These are phyloP conservation scores for Pythium oligandrum DNA, from an alignment of 352 stramenopile species.

Conservation along the genomic window DNA sequence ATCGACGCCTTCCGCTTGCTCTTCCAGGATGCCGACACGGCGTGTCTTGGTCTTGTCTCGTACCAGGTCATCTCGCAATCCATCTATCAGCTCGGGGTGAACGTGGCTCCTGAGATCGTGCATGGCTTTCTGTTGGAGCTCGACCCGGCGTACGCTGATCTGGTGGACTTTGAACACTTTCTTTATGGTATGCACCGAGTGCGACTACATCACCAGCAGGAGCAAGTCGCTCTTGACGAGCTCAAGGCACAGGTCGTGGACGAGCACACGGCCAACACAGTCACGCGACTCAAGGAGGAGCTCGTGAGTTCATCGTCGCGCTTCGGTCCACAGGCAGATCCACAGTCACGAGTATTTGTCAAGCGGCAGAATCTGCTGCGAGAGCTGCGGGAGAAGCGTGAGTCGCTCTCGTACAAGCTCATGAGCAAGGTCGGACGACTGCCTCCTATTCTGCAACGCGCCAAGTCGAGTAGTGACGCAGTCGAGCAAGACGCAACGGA, in stretches of 20 bases:
- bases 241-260: background rate
- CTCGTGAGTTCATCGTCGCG: conserved; percentile 54
- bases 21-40: conserved; percentile 55
- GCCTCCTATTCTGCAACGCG: conserved; percentile 37
- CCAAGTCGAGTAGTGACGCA: conserved; percentile 6
- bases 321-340: conserved; percentile 47
- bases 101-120: conserved; percentile 41
- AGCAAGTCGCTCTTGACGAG: conserved; percentile 21
- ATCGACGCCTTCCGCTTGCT: conserved; percentile 56
- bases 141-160: conserved; percentile 65
- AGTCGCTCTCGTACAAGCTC: conserved; percentile 64
- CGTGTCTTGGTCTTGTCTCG: conserved; percentile 60
- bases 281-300: conserved; percentile 19
- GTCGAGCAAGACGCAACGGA: conserved; percentile 3
- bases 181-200: conserved; percentile 79
- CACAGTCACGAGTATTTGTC: conserved; percentile 46
- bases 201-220: conserved; percentile 53
- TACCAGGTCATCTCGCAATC: conserved; percentile 62
- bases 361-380: conserved; percentile 72
- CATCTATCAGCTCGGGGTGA: conserved; percentile 68
- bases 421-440: conserved; percentile 54
- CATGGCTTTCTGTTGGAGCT: conserved; percentile 40
- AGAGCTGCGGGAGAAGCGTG: conserved; percentile 65
- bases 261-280: background rate
- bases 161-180: conserved; percentile 81